A percentile compares a stretch with the other conserved stretches of the same genome.
Conservation (phyloP, 2,329 filamentous ascomycete species). For the Xylariales sp. region DNA sequence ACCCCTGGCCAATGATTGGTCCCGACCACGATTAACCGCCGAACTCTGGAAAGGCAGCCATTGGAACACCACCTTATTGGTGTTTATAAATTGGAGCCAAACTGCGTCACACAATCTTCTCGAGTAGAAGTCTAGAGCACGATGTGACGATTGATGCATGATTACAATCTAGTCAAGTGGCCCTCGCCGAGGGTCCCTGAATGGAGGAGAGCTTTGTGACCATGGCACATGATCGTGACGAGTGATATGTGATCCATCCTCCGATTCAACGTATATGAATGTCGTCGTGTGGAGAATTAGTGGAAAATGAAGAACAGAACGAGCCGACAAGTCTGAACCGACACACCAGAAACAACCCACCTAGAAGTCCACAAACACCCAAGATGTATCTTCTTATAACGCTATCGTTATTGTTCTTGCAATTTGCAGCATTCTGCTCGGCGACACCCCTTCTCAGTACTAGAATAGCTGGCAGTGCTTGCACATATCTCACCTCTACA, state of each 20-base stretch:
- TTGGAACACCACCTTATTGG: not conserved
- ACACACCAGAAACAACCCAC: too few species aligned
- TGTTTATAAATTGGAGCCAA: not conserved
- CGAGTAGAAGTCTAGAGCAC: not conserved
- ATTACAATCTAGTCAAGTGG: not conserved
- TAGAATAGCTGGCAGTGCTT: not conserved
- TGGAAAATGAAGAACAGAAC: too few species aligned
- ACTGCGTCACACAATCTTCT: slow-evolving; percentile 1
- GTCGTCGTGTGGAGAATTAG: too few species aligned
- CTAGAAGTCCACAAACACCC: too few species aligned
- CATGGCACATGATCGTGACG: not conserved
- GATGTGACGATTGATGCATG: slow-evolving; percentile 5
- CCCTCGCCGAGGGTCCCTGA: too few species aligned
- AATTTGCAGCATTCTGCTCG: not conserved
- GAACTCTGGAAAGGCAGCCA: too few species aligned
- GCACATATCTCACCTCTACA: not conserved
- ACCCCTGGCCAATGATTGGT: not conserved
- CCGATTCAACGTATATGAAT: too few species aligned
- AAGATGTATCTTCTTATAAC: slow-evolving; percentile 1
- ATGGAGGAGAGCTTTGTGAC: too few species aligned
- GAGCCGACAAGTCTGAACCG: too few species aligned
- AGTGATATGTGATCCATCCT: not conserved
- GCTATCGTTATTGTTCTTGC: not conserved
- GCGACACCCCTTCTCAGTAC: not conserved
- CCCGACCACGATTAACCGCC: slow-evolving; percentile 2